Conservation (phyloP, 768 basidiomycete genomes). For the Lactarius akahatsu region DNA sequence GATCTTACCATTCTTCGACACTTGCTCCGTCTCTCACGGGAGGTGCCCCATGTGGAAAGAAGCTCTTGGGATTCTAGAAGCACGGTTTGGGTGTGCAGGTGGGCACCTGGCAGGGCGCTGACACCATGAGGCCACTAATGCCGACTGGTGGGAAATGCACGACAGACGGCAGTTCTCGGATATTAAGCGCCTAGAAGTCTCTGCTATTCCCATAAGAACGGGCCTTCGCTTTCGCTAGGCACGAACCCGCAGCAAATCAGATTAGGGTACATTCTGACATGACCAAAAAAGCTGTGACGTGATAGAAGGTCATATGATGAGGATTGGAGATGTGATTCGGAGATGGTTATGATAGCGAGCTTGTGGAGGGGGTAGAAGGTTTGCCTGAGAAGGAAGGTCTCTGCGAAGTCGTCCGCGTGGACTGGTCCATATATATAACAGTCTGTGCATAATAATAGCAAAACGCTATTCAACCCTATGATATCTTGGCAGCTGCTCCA, state of each 20-base stretch:
- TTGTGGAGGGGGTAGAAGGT: slow-evolving; percentile 1
- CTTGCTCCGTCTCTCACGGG: slow-evolving; percentile 23
- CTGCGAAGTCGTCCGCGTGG: slow-evolving; percentile 9
- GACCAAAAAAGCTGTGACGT: slow-evolving; percentile 23
- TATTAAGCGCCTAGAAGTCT: slow-evolving; percentile 15
- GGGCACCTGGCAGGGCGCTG: slow-evolving; percentile 19
- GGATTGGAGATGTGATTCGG: slow-evolving; percentile 15
- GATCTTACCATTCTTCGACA: slow-evolving; percentile 16
- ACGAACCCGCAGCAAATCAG: slow-evolving; percentile 6
- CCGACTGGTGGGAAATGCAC: slow-evolving; percentile 22
- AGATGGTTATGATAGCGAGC: slow-evolving; percentile 26
- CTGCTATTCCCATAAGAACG: slow-evolving; percentile 5
- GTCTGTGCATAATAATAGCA: slow-evolving; percentile 14
- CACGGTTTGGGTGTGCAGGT: slow-evolving; percentile 19
- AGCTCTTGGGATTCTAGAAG: slow-evolving; percentile 22
- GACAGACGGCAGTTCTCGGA: slow-evolving; percentile 14
- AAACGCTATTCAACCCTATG: slow-evolving; percentile 17
- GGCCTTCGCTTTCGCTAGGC: slow-evolving; percentile 11
- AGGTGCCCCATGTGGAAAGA: slow-evolving; percentile 25
- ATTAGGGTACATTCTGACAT: slow-evolving; percentile 10
- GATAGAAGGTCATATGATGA: slow-evolving; percentile 24
- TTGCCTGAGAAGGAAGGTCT: slow-evolving; percentile 6
- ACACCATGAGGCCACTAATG: slow-evolving; percentile 27
- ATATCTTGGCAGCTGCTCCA: slow-evolving; percentile 26
- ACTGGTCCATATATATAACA: slow-evolving; percentile 13